Percentiles rank a stretch among this genome's conserved stretches.
These are phyloP conservation scores for Macrolepiota dolichaula DNA, from an alignment of 768 basidiomycete genomes.

Conservation along the genomic window DNA sequence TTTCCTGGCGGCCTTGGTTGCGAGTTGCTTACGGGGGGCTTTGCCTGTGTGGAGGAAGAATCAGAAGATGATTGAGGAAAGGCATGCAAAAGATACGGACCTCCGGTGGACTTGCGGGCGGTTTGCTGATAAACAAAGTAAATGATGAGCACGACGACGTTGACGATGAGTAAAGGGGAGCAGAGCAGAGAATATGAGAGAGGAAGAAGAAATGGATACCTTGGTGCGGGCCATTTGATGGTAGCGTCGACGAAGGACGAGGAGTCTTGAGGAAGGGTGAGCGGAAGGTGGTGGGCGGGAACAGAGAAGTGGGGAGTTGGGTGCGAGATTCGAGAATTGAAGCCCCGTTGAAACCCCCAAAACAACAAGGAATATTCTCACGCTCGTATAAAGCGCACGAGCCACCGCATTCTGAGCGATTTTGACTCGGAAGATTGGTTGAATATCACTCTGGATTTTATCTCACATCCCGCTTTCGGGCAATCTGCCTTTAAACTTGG, in stretches of 20 bases:
- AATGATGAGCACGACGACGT: constrained; percentile 28
- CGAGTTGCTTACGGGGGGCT: constrained; percentile 91
- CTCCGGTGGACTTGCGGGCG: constrained; percentile 98
- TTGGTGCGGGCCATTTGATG: constrained; percentile 83
- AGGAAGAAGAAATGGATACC: constrained; percentile 35
- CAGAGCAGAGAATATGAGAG: constrained; percentile 19
- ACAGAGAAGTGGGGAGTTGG: constrained; percentile 34
- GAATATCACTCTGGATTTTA: constrained; percentile 29
- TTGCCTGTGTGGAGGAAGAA: constrained; percentile 48
- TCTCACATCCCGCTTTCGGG: constrained; percentile 15
- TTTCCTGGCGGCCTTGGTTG: constrained; percentile 94
- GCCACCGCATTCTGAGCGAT: constrained; percentile 46
- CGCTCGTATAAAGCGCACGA: constrained; percentile 43
- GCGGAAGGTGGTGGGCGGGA: constrained; percentile 28
- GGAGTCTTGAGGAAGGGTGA: constrained; percentile 18
- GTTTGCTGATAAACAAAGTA: constrained; percentile 70
- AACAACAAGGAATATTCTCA: constrained; percentile 41
- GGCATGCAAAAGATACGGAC: constrained; percentile 41
- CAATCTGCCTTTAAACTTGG: not conserved
- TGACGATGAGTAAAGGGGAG: constrained; percentile 9
- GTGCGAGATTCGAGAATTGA: constrained; percentile 32
- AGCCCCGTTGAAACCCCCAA: constrained; percentile 35
- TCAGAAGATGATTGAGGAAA: constrained; percentile 20
- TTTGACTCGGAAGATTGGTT: constrained; percentile 48
- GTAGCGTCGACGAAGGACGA: constrained; percentile 21